Percentiles rank a stretch among this genome's conserved stretches.
These are phyloP conservation scores for Pseudogymnoascus sp. DNA, from an alignment of 2,329 filamentous ascomycete species.

Conservation along the genomic window DNA sequence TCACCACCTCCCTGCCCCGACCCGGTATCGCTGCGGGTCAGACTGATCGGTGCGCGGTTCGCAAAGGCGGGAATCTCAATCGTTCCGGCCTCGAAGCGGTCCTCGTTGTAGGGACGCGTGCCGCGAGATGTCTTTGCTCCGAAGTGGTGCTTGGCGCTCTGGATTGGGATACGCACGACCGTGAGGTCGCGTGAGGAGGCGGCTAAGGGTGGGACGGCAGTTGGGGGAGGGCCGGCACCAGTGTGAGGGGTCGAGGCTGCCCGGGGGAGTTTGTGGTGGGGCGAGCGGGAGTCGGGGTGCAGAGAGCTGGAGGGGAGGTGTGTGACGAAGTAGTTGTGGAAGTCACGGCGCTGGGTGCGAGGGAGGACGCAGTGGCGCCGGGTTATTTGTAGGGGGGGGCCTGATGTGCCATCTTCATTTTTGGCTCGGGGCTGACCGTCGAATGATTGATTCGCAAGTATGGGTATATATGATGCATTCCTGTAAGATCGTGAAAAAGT, in stretches of 20 bases:
- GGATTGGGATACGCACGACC: constrained; percentile 87
- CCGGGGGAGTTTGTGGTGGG: constrained; percentile 79
- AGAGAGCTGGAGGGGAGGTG: constrained; percentile 89
- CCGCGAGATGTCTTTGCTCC: constrained; percentile 73
- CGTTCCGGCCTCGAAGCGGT: constrained; percentile 87
- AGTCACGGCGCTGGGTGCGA: constrained; percentile 32
- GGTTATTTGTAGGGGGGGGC: not conserved
- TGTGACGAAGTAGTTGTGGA: constrained; percentile 97
- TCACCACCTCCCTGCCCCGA: constrained; percentile 36
- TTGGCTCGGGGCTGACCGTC: not conserved
- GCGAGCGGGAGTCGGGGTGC: constrained; percentile 71
- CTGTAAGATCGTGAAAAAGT: constrained; percentile 7
- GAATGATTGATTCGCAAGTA: not conserved
- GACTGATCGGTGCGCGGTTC: constrained; percentile 63
- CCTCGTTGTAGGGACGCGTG: constrained; percentile 83
- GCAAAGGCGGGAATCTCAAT: constrained; percentile 91
- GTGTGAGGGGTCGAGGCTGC: constrained; percentile 75
- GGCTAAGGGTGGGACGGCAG: constrained; percentile 50
- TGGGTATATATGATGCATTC: constrained; percentile 6
- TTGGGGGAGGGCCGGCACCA: constrained; percentile 44
- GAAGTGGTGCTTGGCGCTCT: constrained; percentile 93
- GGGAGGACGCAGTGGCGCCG: not conserved
- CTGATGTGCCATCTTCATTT: not conserved
- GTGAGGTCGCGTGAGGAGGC: constrained; percentile 68
- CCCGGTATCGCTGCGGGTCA: constrained; percentile 24